A percentile compares a stretch with the other conserved stretches of the same genome.
Conservation (phyloP, 2,329 filamentous ascomycete species). For the Fusarium duplospermum region DNA sequence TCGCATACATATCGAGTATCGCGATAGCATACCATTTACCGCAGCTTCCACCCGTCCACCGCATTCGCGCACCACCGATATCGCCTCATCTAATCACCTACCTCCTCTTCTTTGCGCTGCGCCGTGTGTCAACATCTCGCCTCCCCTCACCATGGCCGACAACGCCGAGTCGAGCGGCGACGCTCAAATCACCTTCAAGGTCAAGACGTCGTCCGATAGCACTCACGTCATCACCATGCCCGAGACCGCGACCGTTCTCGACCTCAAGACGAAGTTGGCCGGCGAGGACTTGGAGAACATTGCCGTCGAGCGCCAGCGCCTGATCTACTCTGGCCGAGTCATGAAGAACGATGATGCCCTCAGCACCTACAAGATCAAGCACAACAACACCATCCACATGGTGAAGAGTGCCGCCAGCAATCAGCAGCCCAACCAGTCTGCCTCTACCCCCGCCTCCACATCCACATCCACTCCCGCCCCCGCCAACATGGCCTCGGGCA, state of each 20-base stretch:
- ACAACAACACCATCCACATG: slow-evolving; percentile 94
- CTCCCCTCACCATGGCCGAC: slow-evolving; percentile 69
- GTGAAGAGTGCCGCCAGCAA: slow-evolving; percentile 97
- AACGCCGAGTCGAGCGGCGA: slow-evolving; percentile 71
- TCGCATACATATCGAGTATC: not conserved
- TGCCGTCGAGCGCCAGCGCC: slow-evolving; percentile 86
- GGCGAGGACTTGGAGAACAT: slow-evolving; percentile 86
- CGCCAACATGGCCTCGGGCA: slow-evolving; percentile 83
- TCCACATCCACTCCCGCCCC: slow-evolving; percentile 60
- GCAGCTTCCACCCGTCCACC: not conserved
- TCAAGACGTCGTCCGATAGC: slow-evolving; percentile 94
- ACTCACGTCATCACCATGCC: slow-evolving; percentile 86
- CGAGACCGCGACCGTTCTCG: slow-evolving; percentile 79
- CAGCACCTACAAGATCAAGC: slow-evolving; percentile 91
- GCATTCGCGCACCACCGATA: slow-evolving; percentile 22
- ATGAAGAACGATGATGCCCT: slow-evolving; percentile 94
- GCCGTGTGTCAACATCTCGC: slow-evolving; percentile 13
- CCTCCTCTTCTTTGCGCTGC: slow-evolving; percentile 25
- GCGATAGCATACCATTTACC: not conserved
- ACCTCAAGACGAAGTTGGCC: slow-evolving; percentile 91
- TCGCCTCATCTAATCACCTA: slow-evolving; percentile 18
- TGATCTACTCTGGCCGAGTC: slow-evolving; percentile 97
- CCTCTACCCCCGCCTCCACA: slow-evolving; percentile 53
- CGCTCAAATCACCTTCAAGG: slow-evolving; percentile 90
- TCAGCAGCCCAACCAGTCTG: slow-evolving; percentile 51